A percentile compares a stretch with the other conserved stretches of the same genome.
Evolutionary conservation across 805 yeast genomes (phyloP).

Genomic region (Yamadazyma endophytica): DNA sequence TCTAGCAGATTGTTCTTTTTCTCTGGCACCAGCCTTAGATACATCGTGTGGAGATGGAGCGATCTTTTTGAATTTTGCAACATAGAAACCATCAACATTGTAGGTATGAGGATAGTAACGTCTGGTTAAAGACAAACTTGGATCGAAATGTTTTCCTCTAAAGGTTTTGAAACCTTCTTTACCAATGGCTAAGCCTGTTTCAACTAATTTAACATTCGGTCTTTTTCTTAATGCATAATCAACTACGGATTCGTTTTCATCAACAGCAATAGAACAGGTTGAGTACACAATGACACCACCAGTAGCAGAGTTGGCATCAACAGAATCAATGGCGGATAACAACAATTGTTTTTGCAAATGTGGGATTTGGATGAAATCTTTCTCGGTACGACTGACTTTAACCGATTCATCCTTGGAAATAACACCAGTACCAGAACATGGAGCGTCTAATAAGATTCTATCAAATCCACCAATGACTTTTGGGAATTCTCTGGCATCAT

Average conservation of each 20-base stretch:
- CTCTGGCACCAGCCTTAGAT: slow-evolving; percentile 82
- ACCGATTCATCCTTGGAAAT: slow-evolving; percentile 96
- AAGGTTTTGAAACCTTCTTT: slow-evolving; percentile 91
- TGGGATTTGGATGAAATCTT: slow-evolving; percentile 94
- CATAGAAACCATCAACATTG: slow-evolving; percentile 97
- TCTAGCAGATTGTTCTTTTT: slow-evolving; percentile 78
- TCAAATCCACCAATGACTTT: slow-evolving; percentile 98
- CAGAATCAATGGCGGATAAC: slow-evolving; percentile 94
- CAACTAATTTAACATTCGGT: slow-evolving; percentile 93
- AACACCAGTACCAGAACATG: slow-evolving; percentile 99
- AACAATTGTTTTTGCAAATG: slow-evolving; percentile 93
- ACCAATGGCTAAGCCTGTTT: slow-evolving; percentile 88
- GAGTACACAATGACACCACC: slow-evolving; percentile 96
- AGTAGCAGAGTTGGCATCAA: slow-evolving; percentile 84
- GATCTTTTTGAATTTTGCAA: slow-evolving; percentile 91
- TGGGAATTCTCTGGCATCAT: slow-evolving; percentile 98
- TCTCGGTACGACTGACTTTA: slow-evolving; percentile 88
- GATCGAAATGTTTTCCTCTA: slow-evolving; percentile 88
- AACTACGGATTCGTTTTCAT: slow-evolving; percentile 98
- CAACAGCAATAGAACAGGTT: slow-evolving; percentile 97
- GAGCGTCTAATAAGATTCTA: slow-evolving; percentile 92
- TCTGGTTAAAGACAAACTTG: slow-evolving; percentile 74
- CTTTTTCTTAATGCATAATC: slow-evolving; percentile 95
- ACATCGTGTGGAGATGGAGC: slow-evolving; percentile 83
- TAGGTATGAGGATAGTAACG: slow-evolving; percentile 98